A percentile compares a stretch with the other conserved stretches of the same genome.
phyloP scores from a whole-genome alignment of 352 stramenopile genomes.

The Pythium vanterpoolii region DNA sequence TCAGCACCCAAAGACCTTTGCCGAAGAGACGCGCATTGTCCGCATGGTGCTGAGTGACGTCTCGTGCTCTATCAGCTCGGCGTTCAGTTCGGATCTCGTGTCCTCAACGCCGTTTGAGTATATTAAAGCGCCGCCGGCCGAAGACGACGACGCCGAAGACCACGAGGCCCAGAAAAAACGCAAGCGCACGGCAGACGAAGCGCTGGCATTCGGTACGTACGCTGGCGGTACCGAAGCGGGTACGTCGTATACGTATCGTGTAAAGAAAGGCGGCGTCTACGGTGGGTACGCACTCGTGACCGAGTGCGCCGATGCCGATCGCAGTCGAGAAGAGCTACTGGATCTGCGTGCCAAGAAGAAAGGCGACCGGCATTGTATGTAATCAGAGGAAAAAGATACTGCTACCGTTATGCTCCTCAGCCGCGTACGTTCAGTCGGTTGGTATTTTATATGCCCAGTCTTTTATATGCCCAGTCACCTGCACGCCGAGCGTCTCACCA shows the following conservation, averaged over 20 bases:
- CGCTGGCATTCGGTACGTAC: conserved; percentile 85
- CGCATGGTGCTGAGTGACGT: conserved; percentile 90
- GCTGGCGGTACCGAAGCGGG: conserved; percentile 77
- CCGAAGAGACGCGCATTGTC: conserved; percentile 87
- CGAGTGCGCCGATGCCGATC: conserved; percentile 57
- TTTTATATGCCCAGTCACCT: too few species aligned
- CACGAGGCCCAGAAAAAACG: conserved; percentile 46
- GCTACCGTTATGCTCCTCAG: background rate
- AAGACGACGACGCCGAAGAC: conserved; percentile 41
- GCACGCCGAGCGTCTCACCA: conserved; percentile 17
- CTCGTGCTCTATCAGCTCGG: conserved; percentile 78
- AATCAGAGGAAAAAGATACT: background rate
- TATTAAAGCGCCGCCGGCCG: conserved; percentile 76
- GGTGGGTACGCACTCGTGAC: conserved; percentile 87
- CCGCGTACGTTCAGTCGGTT: too few species aligned
- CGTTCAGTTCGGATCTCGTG: conserved; percentile 88
- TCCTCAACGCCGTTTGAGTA: conserved; percentile 87
- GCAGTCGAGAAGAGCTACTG: conserved; percentile 82
- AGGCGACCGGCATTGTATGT: conserved; percentile 83
- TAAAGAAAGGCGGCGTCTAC: conserved; percentile 83
- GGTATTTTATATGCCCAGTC: too few species aligned
- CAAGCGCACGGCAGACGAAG: conserved; percentile 53
- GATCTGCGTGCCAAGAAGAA: conserved; percentile 88
- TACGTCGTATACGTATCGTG: conserved; percentile 63
- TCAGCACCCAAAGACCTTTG: conserved; percentile 80